A percentile compares a stretch with the other conserved stretches of the same genome.
These are phyloP conservation scores for Shiraia bambusicola DNA, from an alignment of 2,329 filamentous ascomycete species.

Conservation along the genomic window DNA sequence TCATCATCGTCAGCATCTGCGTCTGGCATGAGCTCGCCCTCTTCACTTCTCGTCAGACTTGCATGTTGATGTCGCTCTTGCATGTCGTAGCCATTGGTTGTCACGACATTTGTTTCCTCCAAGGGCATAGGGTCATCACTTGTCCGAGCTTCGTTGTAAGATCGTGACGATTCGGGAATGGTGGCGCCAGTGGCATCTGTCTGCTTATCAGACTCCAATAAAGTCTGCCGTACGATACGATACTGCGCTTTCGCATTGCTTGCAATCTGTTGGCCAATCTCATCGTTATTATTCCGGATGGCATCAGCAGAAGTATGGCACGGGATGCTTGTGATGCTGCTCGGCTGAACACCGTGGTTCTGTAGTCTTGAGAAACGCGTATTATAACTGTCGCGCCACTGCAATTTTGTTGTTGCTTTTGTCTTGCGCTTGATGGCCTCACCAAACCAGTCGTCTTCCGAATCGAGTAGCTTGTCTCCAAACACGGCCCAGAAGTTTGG, in stretches of 20 bases:
- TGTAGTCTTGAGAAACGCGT: conserved; percentile 18
- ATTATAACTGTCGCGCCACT: conserved; percentile 28
- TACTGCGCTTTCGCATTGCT: conserved; percentile 25
- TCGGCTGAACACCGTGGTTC: background rate
- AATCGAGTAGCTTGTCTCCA: conserved; percentile 31
- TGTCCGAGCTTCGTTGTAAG: background rate
- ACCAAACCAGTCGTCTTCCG: conserved; percentile 35
- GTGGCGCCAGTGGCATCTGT: too few species aligned
- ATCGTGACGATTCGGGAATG: background rate
- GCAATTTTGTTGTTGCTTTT: conserved; percentile 19
- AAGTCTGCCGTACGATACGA: conserved; percentile 15
- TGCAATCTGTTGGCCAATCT: conserved; percentile 13
- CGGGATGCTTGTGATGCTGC: background rate
- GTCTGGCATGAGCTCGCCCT: conserved; percentile 3
- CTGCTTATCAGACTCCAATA: background rate
- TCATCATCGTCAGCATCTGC: conserved; percentile 14
- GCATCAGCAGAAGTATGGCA: background rate
- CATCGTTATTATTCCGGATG: background rate
- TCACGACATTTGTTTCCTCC: conserved; percentile 8
- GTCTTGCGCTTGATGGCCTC: conserved; percentile 31
- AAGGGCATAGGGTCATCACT: background rate
- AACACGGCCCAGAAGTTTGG: conserved; percentile 36
- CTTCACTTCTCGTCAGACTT: too few species aligned
- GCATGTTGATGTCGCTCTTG: too few species aligned
- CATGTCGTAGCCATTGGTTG: conserved; percentile 10